These are phyloP conservation scores for Fusarium luffae DNA, from an alignment of 2,329 filamentous ascomycete species.

Conservation along the genomic window DNA sequence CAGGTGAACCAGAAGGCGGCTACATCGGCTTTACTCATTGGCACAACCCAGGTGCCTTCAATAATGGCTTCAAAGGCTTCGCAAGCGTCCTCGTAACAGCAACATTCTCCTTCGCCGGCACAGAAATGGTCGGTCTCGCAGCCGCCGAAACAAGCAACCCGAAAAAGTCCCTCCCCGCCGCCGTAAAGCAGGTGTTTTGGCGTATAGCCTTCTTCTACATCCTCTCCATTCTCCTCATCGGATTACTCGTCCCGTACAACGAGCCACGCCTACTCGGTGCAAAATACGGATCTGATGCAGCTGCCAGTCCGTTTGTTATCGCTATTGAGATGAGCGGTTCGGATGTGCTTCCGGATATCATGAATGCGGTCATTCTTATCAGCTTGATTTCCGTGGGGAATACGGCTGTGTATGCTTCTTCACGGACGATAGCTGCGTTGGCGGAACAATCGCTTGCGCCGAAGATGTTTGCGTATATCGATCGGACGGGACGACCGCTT, in stretches of 20 bases:
- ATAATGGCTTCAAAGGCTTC: slow-evolving; percentile 84
- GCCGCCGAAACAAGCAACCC: slow-evolving; percentile 82
- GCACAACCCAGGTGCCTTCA: slow-evolving; percentile 80
- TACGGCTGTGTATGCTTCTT: slow-evolving; percentile 89
- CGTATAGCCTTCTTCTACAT: slow-evolving; percentile 91
- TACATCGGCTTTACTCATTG: slow-evolving; percentile 86
- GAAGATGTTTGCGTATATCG: slow-evolving; percentile 79
- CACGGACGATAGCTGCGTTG: slow-evolving; percentile 58
- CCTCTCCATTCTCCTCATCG: slow-evolving; percentile 81
- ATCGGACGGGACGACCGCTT: slow-evolving; percentile 81
- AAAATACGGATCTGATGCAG: slow-evolving; percentile 68
- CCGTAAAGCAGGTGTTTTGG: slow-evolving; percentile 95
- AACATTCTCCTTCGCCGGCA: slow-evolving; percentile 79
- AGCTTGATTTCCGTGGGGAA: slow-evolving; percentile 93
- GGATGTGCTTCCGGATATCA: slow-evolving; percentile 80
- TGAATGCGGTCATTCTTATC: slow-evolving; percentile 95
- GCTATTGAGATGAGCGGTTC: slow-evolving; percentile 88
- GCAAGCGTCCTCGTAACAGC: slow-evolving; percentile 81
- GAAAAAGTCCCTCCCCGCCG: slow-evolving; percentile 82
- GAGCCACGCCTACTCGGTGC: slow-evolving; percentile 70
- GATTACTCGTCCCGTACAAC: slow-evolving; percentile 80
- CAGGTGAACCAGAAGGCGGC: slow-evolving; percentile 67
- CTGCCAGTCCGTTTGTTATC: slow-evolving; percentile 91
- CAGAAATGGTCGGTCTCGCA: slow-evolving; percentile 79
- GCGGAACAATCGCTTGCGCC: slow-evolving; percentile 74